A percentile compares a stretch with the other conserved stretches of the same genome.
Evolutionary conservation across 257 asterid genomes (phyloP).

Genomic region (Plantago elongata): DNA sequence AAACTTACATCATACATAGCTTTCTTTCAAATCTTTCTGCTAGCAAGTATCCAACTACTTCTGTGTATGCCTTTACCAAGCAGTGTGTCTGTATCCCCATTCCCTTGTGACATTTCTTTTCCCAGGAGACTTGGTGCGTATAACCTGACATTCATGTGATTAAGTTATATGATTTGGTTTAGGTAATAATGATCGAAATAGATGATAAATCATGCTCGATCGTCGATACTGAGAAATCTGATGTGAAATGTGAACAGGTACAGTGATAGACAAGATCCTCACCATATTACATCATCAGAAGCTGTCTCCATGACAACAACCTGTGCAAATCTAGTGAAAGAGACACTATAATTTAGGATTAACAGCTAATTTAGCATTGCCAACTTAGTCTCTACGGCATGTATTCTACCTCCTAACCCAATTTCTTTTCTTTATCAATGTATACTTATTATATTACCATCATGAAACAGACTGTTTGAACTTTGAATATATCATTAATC

Average conservation of each 20-base stretch:
- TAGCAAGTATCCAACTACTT: too few relatives aligned
- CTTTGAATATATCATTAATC: not conserved
- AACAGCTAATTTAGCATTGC: not conserved
- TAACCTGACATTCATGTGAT: too few relatives aligned
- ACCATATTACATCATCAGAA: slow-evolving; percentile 6
- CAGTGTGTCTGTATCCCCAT: too few relatives aligned
- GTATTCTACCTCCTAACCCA: not conserved
- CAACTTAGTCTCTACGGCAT: slow-evolving; percentile 22
- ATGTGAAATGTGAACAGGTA: slow-evolving; percentile 24
- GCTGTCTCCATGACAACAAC: slow-evolving; percentile 1
- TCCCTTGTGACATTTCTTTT: too few relatives aligned
- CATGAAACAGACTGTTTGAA: not conserved
- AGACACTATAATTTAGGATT: not conserved
- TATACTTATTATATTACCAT: slow-evolving; percentile 1
- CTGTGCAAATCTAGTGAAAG: not conserved
- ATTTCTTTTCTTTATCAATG: not conserved
- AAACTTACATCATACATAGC: too few relatives aligned
- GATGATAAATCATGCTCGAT: not conserved
- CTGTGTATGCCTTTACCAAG: too few relatives aligned
- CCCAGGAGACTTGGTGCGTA: too few relatives aligned
- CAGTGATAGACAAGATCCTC: slow-evolving; percentile 6
- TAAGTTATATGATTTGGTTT: too few relatives aligned
- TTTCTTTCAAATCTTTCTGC: too few relatives aligned
- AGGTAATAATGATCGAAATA: too few relatives aligned
- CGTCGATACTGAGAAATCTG: not conserved